A percentile compares a stretch with the other conserved stretches of the same genome.
Evolutionary conservation across 306 rosid species (phyloP).

Genomic region (Trichosanthes cucumerina): DNA sequence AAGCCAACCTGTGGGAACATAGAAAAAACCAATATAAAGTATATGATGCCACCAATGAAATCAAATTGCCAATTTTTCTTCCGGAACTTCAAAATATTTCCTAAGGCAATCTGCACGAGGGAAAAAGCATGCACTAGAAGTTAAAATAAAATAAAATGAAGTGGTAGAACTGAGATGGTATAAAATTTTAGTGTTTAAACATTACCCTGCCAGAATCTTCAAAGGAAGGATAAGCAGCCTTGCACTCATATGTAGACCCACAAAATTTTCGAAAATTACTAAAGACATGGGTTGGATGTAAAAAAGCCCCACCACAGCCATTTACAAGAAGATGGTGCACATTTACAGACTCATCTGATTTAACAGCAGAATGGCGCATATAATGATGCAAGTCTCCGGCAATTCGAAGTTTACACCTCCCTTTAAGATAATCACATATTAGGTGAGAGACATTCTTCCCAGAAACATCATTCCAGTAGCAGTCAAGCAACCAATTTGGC

Average conservation of each 20-base stretch:
- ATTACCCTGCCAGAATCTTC: constrained; percentile 88
- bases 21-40: constrained; percentile 73
- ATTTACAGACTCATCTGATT: constrained; percentile 63
- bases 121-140: constrained; percentile 2
- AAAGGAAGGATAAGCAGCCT: constrained; percentile 92
- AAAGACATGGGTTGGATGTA: constrained; percentile 97
- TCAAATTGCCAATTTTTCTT: constrained; percentile 99
- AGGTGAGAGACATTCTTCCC: constrained; percentile 84
- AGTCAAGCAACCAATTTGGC: constrained; percentile 89
- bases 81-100: constrained; percentile 87
- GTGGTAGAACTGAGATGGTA: constrained; percentile 10
- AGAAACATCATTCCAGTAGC: constrained; percentile 82
- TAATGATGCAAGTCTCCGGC: constrained; percentile 99
- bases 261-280: constrained; percentile 47
- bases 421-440: constrained; percentile 71
- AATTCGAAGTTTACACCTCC: constrained; percentile 89
- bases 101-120: constrained; percentile 71
- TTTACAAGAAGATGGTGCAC: constrained; percentile 82
- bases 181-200: constrained; percentile 15
- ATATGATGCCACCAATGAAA: constrained; percentile 96
- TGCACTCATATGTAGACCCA: constrained; percentile 68
- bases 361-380: constrained; percentile 87
- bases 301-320: constrained; percentile 99
- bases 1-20: constrained; percentile 91
- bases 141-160: constrained; percentile 6